Evolutionary conservation across 805 yeast species (phyloP), one percentile per base, ranked within the genome.

Genomic region (Pichia kluyveri): DNA sequence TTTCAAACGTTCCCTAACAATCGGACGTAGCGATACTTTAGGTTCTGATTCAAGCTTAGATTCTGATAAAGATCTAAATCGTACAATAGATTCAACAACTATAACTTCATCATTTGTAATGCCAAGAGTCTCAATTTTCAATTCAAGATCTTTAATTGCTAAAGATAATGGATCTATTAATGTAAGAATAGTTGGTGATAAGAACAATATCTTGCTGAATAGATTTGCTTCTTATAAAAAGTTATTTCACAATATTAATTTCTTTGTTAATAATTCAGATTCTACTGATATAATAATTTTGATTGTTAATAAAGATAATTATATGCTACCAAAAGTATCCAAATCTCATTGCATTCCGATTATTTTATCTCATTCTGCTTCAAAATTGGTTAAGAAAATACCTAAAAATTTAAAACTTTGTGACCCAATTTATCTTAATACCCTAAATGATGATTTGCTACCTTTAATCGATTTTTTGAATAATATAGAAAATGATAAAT

Each of bases 91-190:
- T 43, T 51, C 63, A 12, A 57, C 68, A 17, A 56, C 64, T 2
- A 56, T 60, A 8, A 54, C 56, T 12, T 68, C 70, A 3, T 64
- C 69, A 1, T 67, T 67, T 52, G 63, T 66, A 17, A 67, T 67
- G 71, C 71, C 71, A 1, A 55, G 62, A 37, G 66, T 67, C 12
- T 61, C 68, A 5, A 49, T 65, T 10, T 48, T 27, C 14, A 31
- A 39, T n/a, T 43, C 51, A 28, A 45, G 31, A 31, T 14, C 43
- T 5, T 18, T 18, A 14, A 23, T 17, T 8, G 27, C 40, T 27
- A 31, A 32, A 19, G 5, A 11, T 6, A 27, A 27, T 28, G 30
- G 18, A 28, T 30, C 40, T 2, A 45, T 60, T 23, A 55, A 55
- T 18, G 54, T 67, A 7, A 60, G 61, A 46, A 55, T 66, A 26